Evolutionary conservation across 768 basidiomycete genomes (phyloP).

Genomic region (Sistotremastrum suecicum): DNA sequence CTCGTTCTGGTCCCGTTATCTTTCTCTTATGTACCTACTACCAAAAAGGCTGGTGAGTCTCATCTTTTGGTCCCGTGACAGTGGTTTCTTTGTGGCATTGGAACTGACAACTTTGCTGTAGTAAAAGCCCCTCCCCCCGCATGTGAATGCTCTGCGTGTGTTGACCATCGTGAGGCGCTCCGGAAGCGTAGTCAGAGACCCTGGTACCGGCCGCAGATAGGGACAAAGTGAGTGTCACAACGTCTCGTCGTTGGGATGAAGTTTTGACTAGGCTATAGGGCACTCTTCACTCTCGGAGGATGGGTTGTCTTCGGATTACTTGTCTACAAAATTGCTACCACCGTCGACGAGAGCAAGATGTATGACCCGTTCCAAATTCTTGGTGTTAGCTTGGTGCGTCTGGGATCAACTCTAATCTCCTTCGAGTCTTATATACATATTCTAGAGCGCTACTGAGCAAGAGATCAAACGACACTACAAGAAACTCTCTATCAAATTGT

Average conservation of each 20-base stretch:
- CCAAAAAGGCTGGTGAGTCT: too few species aligned
- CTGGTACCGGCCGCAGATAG: conserved; percentile 31
- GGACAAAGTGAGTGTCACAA: conserved; percentile 30
- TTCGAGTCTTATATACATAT: conserved; percentile 2
- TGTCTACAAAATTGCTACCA: conserved; percentile 45
- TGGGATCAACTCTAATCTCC: too few species aligned
- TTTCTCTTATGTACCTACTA: conserved; percentile 5
- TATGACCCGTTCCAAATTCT: conserved; percentile 95
- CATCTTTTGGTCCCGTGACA: conserved; percentile 5
- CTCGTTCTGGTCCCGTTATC: conserved; percentile 74
- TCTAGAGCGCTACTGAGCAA: conserved; percentile 59
- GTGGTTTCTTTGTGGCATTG: not conserved
- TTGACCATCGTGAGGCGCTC: conserved; percentile 35
- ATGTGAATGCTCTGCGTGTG: conserved; percentile 51
- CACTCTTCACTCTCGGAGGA: conserved; percentile 45
- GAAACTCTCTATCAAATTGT: conserved; percentile 82
- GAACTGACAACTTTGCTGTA: conserved; percentile 11
- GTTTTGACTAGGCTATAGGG: conserved; percentile 22
- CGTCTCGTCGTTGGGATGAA: conserved; percentile 3
- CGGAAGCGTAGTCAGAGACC: conserved; percentile 30
- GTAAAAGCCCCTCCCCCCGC: conserved; percentile 25
- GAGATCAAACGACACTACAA: conserved; percentile 95
- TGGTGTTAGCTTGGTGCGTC: conserved; percentile 53
- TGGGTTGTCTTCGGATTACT: conserved; percentile 64
- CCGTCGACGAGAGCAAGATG: conserved; percentile 47